These are phyloP conservation scores for Corynascus novoguineensis DNA, from an alignment of 495 filamentous ascomycete species.

Conservation along the genomic window DNA sequence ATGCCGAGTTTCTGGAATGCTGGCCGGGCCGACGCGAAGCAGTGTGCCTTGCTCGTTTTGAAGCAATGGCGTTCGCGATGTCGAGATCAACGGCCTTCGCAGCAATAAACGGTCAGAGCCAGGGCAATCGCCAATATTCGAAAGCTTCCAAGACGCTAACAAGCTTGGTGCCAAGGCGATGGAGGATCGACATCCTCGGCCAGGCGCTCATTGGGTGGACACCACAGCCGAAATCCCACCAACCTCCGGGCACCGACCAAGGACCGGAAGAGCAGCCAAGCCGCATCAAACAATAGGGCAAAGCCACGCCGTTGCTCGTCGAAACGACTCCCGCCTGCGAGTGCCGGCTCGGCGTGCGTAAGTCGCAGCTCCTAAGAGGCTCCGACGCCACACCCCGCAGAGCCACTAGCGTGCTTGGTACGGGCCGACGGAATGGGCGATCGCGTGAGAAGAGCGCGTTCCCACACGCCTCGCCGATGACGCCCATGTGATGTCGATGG, in stretches of 20 bases:
- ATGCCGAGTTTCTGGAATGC: not conserved
- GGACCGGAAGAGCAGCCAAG: no score
- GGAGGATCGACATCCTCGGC: slow-evolving; percentile 10
- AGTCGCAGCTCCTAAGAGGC: not conserved
- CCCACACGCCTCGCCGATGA: not conserved
- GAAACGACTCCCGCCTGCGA: slow-evolving; percentile 1
- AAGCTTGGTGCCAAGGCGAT: slow-evolving; percentile 9
- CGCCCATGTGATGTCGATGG: not conserved
- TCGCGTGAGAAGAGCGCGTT: not conserved
- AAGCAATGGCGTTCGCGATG: slow-evolving; percentile 1
- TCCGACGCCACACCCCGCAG: not conserved
- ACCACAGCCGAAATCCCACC: slow-evolving; percentile 4
- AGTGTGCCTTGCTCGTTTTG: not conserved
- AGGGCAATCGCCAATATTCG: not conserved
- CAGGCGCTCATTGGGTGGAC: not conserved
- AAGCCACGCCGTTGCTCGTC: not conserved
- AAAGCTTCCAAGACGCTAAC: slow-evolving; percentile 10
- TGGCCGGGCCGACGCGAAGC: not conserved
- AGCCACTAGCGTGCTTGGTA: no score
- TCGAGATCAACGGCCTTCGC: not conserved
- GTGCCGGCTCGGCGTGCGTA: slow-evolving; percentile 14
- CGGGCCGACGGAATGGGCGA: slow-evolving; percentile 9
- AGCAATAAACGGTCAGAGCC: not conserved
- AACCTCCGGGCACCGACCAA: no score
- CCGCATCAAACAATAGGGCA: slow-evolving; percentile 2